These are phyloP conservation scores for Sporothrix variecibatus DNA, from an alignment of 2,329 filamentous ascomycete genomes.

Conservation along the genomic window DNA sequence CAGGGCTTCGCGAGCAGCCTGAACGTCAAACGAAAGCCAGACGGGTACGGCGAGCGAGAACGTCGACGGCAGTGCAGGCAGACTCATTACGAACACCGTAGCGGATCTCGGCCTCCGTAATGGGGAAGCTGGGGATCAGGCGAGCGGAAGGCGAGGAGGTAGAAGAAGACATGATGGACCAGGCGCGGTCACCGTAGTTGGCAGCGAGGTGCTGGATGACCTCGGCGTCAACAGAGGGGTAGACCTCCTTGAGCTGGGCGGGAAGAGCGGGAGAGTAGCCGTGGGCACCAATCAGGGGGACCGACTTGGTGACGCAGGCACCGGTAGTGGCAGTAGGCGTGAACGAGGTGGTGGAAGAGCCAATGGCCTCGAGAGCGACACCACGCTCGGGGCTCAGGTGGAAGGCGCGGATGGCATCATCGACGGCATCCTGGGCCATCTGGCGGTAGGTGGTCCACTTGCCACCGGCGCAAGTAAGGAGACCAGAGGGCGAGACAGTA, in stretches of 20 bases:
- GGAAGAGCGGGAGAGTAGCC: conserved; percentile 43
- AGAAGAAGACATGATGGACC: conserved; percentile 62
- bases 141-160: neutral
- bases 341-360: neutral
- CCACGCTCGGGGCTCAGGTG: conserved; percentile 52
- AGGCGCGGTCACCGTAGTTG: conserved; percentile 89
- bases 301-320: conserved; percentile 52
- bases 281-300: conserved; percentile 72
- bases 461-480: conserved; percentile 78
- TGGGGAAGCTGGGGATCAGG: conserved; percentile 21
- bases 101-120: conserved; percentile 62
- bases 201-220: conserved; percentile 85
- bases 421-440: conserved; percentile 84
- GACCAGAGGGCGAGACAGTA: conserved; percentile 70
- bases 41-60: conserved; percentile 80
- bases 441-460: conserved; percentile 90
- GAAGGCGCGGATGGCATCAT: conserved; percentile 72
- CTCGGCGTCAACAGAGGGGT: conserved; percentile 88
- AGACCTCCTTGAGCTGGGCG: conserved; percentile 49
- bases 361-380: conserved; percentile 34
- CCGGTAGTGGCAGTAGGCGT: conserved; percentile 29
- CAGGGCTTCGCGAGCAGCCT: conserved; percentile 83
- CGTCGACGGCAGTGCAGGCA: conserved; percentile 86
- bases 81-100: conserved; percentile 89
- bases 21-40: conserved; percentile 86